Evolutionary conservation across 352 stramenopile genomes (phyloP).

Genomic region (Blastocystis hominis): DNA sequence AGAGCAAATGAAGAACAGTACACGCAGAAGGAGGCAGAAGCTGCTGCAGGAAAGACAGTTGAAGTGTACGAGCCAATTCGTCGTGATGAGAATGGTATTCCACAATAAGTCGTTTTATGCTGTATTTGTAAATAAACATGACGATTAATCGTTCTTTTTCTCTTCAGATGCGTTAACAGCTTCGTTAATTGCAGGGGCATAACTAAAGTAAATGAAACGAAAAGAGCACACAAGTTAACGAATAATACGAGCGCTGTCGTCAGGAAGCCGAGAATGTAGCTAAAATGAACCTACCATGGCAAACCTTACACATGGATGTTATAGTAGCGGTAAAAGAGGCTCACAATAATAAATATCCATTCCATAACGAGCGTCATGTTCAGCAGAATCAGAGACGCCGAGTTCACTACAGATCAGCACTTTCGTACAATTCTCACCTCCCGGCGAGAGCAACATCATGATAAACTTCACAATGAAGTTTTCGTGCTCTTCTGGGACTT

Average conservation of each 20-base stretch:
- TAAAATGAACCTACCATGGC: not conserved
- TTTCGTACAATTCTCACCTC: not conserved
- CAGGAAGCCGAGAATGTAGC: constrained; percentile 25
- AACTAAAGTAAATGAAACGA: not conserved
- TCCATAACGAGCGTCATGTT: constrained; percentile 22
- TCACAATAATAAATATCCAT: constrained; percentile 36
- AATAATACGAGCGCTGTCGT: constrained; percentile 23
- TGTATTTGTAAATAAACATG: constrained; percentile 27
- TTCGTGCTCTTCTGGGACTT: not conserved
- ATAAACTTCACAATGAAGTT: constrained; percentile 27
- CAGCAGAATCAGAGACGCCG: constrained; percentile 12
- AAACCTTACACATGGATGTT: constrained; percentile 40
- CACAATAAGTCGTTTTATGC: not conserved
- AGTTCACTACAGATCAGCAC: not conserved
- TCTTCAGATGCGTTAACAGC: not conserved
- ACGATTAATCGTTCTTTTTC: constrained; percentile 21
- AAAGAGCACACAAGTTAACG: not conserved
- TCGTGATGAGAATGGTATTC: not conserved
- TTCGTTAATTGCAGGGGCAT: constrained; percentile 9
- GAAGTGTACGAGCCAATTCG: constrained; percentile 43
- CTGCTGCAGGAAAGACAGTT: constrained; percentile 38
- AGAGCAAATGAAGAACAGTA: constrained; percentile 54
- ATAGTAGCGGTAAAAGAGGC: constrained; percentile 37
- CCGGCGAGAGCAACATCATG: constrained; percentile 2
- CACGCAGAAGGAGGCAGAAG: constrained; percentile 49